Conservation (phyloP, 2,329 filamentous ascomycete genomes). For the Epichloe brachyelytri region DNA sequence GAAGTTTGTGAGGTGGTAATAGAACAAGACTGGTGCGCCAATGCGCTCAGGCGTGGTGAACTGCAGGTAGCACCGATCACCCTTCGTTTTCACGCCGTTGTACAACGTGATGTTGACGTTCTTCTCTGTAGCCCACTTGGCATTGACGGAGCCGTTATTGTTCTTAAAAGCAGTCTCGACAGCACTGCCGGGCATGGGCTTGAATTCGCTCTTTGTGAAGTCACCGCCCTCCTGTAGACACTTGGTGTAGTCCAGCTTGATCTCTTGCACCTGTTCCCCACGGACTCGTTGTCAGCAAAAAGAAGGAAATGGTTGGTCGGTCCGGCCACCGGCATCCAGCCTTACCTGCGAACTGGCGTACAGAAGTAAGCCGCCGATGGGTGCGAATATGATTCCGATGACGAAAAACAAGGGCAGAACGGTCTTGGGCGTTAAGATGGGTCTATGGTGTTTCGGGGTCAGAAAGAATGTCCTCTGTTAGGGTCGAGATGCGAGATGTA, state of each 20-base stretch:
- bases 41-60: conserved; percentile 74
- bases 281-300: neutral
- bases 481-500: neutral
- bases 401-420: conserved; percentile 84
- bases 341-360: conserved; percentile 72
- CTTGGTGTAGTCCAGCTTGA: conserved; percentile 79
- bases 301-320: neutral
- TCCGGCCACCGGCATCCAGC: neutral
- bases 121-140: conserved; percentile 30
- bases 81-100: conserved; percentile 21
- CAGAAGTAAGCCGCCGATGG: conserved; percentile 75
- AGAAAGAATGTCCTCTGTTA: conserved; percentile 17
- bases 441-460: conserved; percentile 40
- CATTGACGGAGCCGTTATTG: conserved; percentile 25
- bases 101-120: conserved; percentile 28
- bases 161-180: conserved; percentile 62
- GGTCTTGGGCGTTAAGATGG: conserved; percentile 89
- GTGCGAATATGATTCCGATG: conserved; percentile 83
- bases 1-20: conserved; percentile 94
- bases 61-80: conserved; percentile 54
- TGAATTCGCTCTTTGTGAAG: conserved; percentile 21
- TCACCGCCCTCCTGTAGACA: conserved; percentile 48
- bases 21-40: conserved; percentile 73
- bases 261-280: conserved; percentile 62
- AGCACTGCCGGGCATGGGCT: conserved; percentile 40